phyloP scores from a whole-genome alignment of 768 basidiomycete genomes.

The Suillus subaureus region DNA sequence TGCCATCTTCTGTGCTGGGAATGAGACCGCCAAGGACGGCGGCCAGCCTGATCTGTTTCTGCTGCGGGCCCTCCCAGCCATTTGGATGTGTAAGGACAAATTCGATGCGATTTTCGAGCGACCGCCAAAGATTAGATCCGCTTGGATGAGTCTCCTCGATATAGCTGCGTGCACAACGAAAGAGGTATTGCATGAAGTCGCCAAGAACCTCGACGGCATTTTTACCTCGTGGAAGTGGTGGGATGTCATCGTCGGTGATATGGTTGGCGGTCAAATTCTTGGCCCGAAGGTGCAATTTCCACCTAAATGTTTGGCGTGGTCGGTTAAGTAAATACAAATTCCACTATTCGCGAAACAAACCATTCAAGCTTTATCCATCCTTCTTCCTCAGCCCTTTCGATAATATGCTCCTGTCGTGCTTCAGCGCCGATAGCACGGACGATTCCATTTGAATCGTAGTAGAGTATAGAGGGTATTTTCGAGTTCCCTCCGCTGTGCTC shows the following conservation, averaged over 20 bases:
- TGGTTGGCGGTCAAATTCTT: slow-evolving; percentile 34
- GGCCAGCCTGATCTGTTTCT: slow-evolving; percentile 56
- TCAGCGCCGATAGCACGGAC: slow-evolving; percentile 49
- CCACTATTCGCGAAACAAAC: slow-evolving; percentile 24
- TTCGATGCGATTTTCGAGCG: slow-evolving; percentile 44
- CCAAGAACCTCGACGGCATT: slow-evolving; percentile 45
- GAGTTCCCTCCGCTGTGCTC: slow-evolving; percentile 45
- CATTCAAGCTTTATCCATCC: slow-evolving; percentile 50
- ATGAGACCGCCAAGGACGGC: slow-evolving; percentile 55
- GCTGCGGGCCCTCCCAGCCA: slow-evolving; percentile 66
- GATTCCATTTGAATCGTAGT: slow-evolving; percentile 43
- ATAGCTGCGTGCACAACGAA: slow-evolving; percentile 44
- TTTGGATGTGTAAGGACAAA: slow-evolving; percentile 65
- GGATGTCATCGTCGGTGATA: slow-evolving; percentile 36
- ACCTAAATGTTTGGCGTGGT: slow-evolving; percentile 21
- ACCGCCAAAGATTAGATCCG: slow-evolving; percentile 48
- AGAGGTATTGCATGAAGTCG: slow-evolving; percentile 51
- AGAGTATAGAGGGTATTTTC: slow-evolving; percentile 52
- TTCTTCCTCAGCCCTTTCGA: slow-evolving; percentile 44
- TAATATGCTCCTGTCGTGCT: slow-evolving; percentile 41
- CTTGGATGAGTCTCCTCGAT: slow-evolving; percentile 49
- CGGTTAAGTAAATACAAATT: not conserved
- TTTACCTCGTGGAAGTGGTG: slow-evolving; percentile 45
- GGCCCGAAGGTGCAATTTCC: slow-evolving; percentile 43
- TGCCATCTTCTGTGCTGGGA: slow-evolving; percentile 38